Evolutionary conservation across 345 rosid genomes (phyloP), one percentile per base, ranked within the genome.

Genomic region (Dipteronia dyeriana): DNA sequence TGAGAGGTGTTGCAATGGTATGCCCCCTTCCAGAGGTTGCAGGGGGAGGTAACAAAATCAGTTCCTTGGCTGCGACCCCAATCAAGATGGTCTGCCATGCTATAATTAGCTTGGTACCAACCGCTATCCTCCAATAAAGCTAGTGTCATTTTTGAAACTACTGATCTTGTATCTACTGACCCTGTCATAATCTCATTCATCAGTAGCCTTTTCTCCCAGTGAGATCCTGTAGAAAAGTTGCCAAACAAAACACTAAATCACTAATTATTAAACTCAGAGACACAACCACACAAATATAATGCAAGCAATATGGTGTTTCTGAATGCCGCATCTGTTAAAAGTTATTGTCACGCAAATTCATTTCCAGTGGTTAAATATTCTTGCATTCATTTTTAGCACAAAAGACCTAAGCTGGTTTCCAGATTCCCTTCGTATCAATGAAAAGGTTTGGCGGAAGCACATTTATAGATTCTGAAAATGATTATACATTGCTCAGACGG

Each of bases 101-200:
- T 96, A 84, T 96, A 96, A 77, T 96, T 91, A 85, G 98, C 97
- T 85, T 88, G 91, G 85, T 94, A 96, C 99, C 99, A 96, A 56
- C 99, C 99, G 80, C 99, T 96, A 80, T 94, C 99, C 84, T 96
- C 99, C 81, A 96, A 82, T 73, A 96, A 84, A 25, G 99, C 99
- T 34, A 96, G 83, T 54, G 98, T 96, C 98, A 94, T 96, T 87
- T 92, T 96, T 14, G 99, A 96, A 82, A 96, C 98, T 4, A 96
- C 98, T 64, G 99, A 96, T 88, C 95, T 86, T 26, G 98, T 92
- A 83, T 96, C 99, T 38, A 96, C 99, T 45, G 99, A 96, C 63
- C 99, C 99, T 13, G 99, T 96, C 99, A 96, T 96, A 76, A 96
- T 94, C 87, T 96, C 99, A 79, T 96, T 96, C 99, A 96, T 96